Evolutionary conservation across 305 asterid species (phyloP), one percentile per base, ranked within the genome.

Genomic region (Ruellia speciosa): DNA sequence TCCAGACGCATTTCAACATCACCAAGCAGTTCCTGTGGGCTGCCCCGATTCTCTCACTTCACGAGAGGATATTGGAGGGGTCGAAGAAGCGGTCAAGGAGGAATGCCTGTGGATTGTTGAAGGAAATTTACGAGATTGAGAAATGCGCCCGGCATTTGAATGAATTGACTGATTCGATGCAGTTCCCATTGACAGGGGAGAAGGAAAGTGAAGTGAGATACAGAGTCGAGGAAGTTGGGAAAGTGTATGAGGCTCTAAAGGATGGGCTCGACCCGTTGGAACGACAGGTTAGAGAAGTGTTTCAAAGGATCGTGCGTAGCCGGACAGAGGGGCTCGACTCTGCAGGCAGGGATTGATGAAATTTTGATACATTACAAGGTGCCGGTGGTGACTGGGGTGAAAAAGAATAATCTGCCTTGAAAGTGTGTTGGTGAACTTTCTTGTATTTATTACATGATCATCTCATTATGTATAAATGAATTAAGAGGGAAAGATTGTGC

Each of bases 51-150:
- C 59, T 72, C 2, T 68, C 79, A 0, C 88, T 92, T 14, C 96
- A 88, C 31, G 99, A 86, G 77, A 78, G 85, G 83, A 86, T 92
- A 14, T 24, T 86, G 70, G 97, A 92, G 70, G 94, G 81, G 64
- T 84, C 87, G 7, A 86, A 77, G 82, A 92, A 69, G 62, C 67
- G 83, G 77, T 94, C 82, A 6, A 67, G 96, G 68, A 67, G 81
- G 62, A 84, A 78, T 51, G 58, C 82, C 3, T 79, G 82, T 66
- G 99, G 99, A 14, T 50, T 92, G 73, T 73, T 92, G 82, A 78
- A 66, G 81, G 97, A 88, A 86, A 88, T 92, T 71, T 75, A 70
- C 12, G 90, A 77, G 60, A 70, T 92, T 48, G 96, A 84, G 79
- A 83, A 67, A 67, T 79, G 90, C 4, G 73, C 76, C 2, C 48